Evolutionary conservation across 495 filamentous ascomycete species (phyloP), one percentile per base, ranked within the genome.

Genomic region (Darksidea phi): DNA sequence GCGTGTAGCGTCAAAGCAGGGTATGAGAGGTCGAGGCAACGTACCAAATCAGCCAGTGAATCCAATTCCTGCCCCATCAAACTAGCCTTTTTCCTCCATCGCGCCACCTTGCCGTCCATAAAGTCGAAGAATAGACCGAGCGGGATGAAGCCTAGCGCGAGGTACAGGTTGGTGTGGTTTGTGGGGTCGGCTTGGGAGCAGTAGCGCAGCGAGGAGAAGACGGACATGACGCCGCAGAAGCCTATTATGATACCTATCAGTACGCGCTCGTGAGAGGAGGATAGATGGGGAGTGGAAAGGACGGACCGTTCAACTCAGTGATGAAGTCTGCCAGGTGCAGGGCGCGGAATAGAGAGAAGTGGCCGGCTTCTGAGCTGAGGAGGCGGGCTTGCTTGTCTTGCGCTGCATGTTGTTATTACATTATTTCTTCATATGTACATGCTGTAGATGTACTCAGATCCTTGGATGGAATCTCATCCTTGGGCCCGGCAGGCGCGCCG

Each of bases 31-130:
- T n/a, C n/a, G n/a, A n/a, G n/a, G n/a, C n/a, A n/a, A 54, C 63
- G 20, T 88, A 97, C 94, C 77, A 98, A 72, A 73, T 98, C 94
- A 41, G 94, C 94, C 41, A 98, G 79, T n/a, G 93, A 97, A 75
- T 98, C 94, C 41, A 98, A 79, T 75, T 97, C 94, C 74, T 97
- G 94, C 2, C 94, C 94, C 94, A 98, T 97, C 69, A 97, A 77
- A 56, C 88, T 92, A 61, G 89, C 90, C 83, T 97, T 97, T 74
- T 89, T 86, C 69, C 95, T 82, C 95, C 94, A 97, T 53, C 94
- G 78, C 59, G 94, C 94, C 41, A 98, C 91, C 68, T 89, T 94
- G 64, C 94, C 94, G 73, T 98, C 94, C 86, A 97, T 91, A 70
- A 96, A 96, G 72, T 98, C 94, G 74, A 98, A 98, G 78, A 97